Percentiles rank a stretch among this genome's conserved stretches.
These are phyloP conservation scores for Hericium coralloides DNA, from an alignment of 768 basidiomycete genomes.

Conservation along the genomic window DNA sequence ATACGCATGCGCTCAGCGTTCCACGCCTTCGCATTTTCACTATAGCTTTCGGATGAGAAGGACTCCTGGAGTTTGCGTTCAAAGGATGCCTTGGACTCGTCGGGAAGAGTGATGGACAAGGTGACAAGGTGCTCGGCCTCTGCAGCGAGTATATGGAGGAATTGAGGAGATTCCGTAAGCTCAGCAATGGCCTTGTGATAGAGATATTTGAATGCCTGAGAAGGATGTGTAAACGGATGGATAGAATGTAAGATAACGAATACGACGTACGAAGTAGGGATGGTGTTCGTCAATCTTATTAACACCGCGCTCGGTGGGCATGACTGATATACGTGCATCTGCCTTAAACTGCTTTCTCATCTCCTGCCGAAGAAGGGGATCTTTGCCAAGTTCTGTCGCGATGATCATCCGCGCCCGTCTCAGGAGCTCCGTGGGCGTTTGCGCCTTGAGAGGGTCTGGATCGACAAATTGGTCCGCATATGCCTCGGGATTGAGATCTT, in stretches of 20 bases:
- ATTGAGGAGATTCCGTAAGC: constrained; percentile 69
- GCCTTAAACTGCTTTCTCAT: constrained; percentile 69
- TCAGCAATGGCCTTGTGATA: constrained; percentile 63
- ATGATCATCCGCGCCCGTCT: constrained; percentile 75
- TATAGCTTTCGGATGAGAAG: constrained; percentile 77
- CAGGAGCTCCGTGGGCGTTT: constrained; percentile 58
- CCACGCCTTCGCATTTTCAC: constrained; percentile 83
- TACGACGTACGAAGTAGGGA: constrained; percentile 51
- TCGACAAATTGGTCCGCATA: constrained; percentile 85
- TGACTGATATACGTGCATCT: constrained; percentile 68
- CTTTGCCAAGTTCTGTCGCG: constrained; percentile 85
- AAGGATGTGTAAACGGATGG: constrained; percentile 3
- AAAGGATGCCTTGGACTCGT: constrained; percentile 54
- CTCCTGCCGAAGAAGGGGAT: constrained; percentile 76
- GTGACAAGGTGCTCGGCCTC: constrained; percentile 85
- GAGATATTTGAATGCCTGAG: constrained; percentile 92
- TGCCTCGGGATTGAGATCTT: constrained; percentile 65
- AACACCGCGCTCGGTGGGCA: constrained; percentile 82
- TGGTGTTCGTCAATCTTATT: constrained; percentile 69
- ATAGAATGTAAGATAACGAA: background rate
- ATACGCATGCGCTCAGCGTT: constrained; percentile 77
- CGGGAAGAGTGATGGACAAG: constrained; percentile 58
- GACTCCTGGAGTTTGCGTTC: constrained; percentile 72
- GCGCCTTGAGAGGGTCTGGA: constrained; percentile 49
- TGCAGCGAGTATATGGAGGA: constrained; percentile 84